Evolutionary conservation across 768 basidiomycete species (phyloP).

Genomic region (Rhodosporidiobolus sp.): DNA sequence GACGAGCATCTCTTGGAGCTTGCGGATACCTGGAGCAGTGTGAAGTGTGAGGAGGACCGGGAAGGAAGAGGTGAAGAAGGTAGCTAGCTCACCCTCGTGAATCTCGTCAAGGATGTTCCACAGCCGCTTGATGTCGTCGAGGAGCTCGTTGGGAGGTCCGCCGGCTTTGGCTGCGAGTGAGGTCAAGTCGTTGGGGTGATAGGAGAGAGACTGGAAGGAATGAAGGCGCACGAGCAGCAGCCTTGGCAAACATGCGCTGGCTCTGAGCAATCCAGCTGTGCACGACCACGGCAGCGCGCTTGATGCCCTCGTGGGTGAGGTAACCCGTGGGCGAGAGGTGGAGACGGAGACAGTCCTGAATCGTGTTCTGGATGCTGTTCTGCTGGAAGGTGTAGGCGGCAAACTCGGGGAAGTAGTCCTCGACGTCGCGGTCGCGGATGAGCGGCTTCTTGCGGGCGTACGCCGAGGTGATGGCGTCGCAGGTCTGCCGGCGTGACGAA

Average conservation of each 20-base stretch:
- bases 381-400: neutral
- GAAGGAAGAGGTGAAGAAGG: no score
- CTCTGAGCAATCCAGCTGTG: constrained; percentile 9
- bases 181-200: neutral
- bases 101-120: constrained; percentile 24
- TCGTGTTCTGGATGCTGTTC: neutral
- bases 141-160: neutral
- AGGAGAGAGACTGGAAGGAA: neutral
- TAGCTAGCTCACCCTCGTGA: constrained; percentile 11
- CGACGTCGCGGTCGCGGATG: constrained; percentile 7
- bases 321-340: neutral
- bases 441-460: constrained; percentile 17
- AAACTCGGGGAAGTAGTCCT: neutral
- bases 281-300: neutral
- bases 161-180: neutral
- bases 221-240: neutral
- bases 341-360: neutral
- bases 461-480: constrained; percentile 19
- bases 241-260: constrained; percentile 2
- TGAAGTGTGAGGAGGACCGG: neutral
- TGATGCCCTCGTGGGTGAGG: constrained; percentile 7
- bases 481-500: neutral
- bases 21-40: neutral
- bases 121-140: neutral
- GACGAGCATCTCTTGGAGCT: constrained; percentile 20